Percentiles rank a stretch among this genome's conserved stretches.
These are phyloP conservation scores for Amylostereum areolatum DNA, from an alignment of 1,284 basidiomycete species.

Conservation along the genomic window DNA sequence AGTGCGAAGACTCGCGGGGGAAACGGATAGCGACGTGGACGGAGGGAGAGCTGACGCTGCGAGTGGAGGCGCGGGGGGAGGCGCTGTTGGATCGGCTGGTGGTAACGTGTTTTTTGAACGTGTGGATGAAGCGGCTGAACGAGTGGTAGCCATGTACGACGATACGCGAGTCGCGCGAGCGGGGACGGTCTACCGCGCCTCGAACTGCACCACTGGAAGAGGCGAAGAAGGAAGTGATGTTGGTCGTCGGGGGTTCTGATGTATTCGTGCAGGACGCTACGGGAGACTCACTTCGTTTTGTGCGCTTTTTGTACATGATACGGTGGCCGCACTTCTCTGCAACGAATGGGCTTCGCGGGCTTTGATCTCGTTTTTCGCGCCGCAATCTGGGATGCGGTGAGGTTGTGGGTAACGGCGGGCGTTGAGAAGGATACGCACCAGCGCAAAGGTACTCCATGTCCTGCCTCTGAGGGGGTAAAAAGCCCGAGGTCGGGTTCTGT, in stretches of 20 bases:
- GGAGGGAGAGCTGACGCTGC: conserved; percentile 31
- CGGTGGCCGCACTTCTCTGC: conserved; percentile 96
- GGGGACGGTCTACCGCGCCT: conserved; percentile 56
- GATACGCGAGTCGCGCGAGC: not conserved
- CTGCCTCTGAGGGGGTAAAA: conserved; percentile 35
- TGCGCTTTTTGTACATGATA: conserved; percentile 99
- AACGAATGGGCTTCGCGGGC: conserved; percentile 95
- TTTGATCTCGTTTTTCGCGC: conserved; percentile 89
- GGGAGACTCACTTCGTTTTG: conserved; percentile 80
- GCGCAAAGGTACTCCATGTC: conserved; percentile 93
- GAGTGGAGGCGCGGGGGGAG: conserved; percentile 33
- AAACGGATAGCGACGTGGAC: conserved; percentile 46
- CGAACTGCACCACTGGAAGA: conserved; percentile 76
- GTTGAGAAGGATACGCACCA: conserved; percentile 44
- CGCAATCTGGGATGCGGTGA: conserved; percentile 64
- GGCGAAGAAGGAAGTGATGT: conserved; percentile 11
- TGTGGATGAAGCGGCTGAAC: conserved; percentile 38
- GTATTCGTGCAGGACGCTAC: conserved; percentile 2
- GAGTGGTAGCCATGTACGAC: conserved; percentile 14
- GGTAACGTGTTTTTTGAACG: conserved; percentile 49
- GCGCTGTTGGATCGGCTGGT: conserved; percentile 45
- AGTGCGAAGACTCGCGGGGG: conserved; percentile 48
- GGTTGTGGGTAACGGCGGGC: not conserved
- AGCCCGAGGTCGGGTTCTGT: too few relatives aligned
- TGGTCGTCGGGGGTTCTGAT: not conserved